Evolutionary conservation across 805 yeast genomes (phyloP), one percentile per base, ranked within the genome.

Genomic region (Candida broadrunensis): DNA sequence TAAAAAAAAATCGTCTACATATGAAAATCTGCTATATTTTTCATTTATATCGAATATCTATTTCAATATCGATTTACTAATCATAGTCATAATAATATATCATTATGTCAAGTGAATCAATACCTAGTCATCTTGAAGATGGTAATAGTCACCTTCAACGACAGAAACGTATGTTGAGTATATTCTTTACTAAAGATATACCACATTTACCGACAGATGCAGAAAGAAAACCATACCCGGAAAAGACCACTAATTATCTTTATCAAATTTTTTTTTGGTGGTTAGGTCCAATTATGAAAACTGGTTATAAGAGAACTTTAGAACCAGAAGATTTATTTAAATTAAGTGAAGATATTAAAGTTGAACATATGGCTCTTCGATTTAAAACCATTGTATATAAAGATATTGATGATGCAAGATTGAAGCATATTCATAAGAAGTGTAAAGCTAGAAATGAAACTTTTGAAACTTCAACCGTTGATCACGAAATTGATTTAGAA

Each of bases 231-330:
- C 53, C 49, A 4, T 80, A 65, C 52, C 85, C 85, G 0, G 63
- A 57, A 38, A 43, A 50, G 21, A 47, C 53, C 11, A 65, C 73
- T 13, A 72, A 72, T 39, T 31, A 59, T 21, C 5, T 80, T 9
- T 68, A 72, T 12, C 62, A 62, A 48, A 35, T 70, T 0, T 75
- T 80, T 50, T 80, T 84, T 56, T 73, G 82, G 78, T 86, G 91
- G 90, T 60, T 85, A 35, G 51, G 62, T 19, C 89, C 89, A 0
- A 50, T 85, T 31, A 61, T 86, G 68, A 63, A 60, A 13, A 75
- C 76, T 6, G 93, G 95, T 5, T 85, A 85, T 58, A 82, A 79
- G 57, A 70, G 93, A 53, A 83, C 90, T 0, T 61, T 86, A 34
- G 77, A 75, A 33, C 80, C 84, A 2, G 73, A 76, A 36, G 93